A percentile compares a stretch with the other conserved stretches of the same genome.
These are phyloP conservation scores for Penicillium paneum DNA, from an alignment of 2,329 filamentous ascomycete genomes.

Conservation along the genomic window DNA sequence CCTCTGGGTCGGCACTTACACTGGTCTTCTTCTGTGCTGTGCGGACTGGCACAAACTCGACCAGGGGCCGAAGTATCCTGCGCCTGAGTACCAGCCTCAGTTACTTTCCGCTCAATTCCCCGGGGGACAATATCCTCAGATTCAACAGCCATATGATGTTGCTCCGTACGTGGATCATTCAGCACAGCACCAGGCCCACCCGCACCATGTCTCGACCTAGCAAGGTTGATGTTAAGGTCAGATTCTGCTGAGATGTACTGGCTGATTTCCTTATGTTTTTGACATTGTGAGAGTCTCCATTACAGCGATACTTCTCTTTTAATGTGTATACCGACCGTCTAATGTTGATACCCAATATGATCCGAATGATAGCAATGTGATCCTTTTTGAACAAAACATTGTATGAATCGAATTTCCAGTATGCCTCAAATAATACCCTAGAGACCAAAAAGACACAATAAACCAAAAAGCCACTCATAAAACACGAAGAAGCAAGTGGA, in stretches of 20 bases:
- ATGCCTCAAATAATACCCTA: fast-evolving
- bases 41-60: conserved; percentile 17
- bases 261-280: background rate
- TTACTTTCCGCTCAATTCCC: background rate
- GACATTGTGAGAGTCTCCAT: background rate
- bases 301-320: background rate
- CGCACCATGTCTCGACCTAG: background rate
- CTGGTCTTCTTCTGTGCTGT: conserved; percentile 20
- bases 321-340: background rate
- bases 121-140: background rate
- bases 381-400: background rate
- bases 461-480: background rate
- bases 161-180: background rate
- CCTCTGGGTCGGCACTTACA: conserved; percentile 20
- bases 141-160: background rate
- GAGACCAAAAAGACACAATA: background rate
- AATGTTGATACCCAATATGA: conserved; percentile 2
- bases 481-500: background rate
- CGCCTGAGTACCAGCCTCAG: background rate
- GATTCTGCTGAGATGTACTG: background rate
- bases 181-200: background rate
- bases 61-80: background rate
- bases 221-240: background rate
- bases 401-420: background rate
- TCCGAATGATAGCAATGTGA: background rate